Evolutionary conservation across 2,329 filamentous ascomycete species (phyloP).

Genomic region (Dactylellina sp.): DNA sequence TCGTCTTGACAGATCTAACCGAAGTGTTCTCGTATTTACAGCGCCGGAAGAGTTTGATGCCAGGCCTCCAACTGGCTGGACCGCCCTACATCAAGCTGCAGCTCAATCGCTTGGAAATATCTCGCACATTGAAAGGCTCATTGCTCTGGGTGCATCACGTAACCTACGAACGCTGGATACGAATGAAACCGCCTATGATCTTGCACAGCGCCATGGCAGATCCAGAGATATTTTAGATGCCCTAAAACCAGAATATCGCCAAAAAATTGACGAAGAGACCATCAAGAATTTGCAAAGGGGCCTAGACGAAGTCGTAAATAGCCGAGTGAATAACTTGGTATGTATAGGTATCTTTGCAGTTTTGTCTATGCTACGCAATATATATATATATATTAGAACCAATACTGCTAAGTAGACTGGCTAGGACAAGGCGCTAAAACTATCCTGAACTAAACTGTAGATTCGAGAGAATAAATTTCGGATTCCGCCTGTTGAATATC

Average conservation of each 20-base stretch:
- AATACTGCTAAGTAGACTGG: too few species aligned
- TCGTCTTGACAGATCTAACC: background rate
- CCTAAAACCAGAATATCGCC: conserved; percentile 24
- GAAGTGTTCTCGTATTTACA: background rate
- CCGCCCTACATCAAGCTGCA: conserved; percentile 46
- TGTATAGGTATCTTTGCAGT: background rate
- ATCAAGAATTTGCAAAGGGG: conserved; percentile 41
- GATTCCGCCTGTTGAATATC: conserved; percentile 28
- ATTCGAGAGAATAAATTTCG: conserved; percentile 30
- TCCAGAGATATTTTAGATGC: conserved; percentile 34
- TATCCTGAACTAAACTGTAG: background rate
- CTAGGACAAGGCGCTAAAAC: background rate
- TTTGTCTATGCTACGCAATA: too few species aligned
- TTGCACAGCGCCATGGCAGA: conserved; percentile 25
- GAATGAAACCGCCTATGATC: conserved; percentile 43
- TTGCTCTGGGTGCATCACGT: conserved; percentile 35
- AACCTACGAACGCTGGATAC: conserved; percentile 37
- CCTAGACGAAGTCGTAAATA: conserved; percentile 29
- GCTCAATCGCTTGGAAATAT: conserved; percentile 1
- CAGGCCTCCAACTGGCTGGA: conserved; percentile 43
- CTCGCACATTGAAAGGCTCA: conserved; percentile 41
- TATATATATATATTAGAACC: too few species aligned
- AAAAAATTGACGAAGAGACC: conserved; percentile 10
- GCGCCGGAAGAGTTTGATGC: conserved; percentile 20
- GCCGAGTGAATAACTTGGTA: conserved; percentile 31